Evolutionary conservation across 2,329 filamentous ascomycete species (phyloP), one percentile per base, ranked within the genome.

Genomic region (Dissoconium aciculare): DNA sequence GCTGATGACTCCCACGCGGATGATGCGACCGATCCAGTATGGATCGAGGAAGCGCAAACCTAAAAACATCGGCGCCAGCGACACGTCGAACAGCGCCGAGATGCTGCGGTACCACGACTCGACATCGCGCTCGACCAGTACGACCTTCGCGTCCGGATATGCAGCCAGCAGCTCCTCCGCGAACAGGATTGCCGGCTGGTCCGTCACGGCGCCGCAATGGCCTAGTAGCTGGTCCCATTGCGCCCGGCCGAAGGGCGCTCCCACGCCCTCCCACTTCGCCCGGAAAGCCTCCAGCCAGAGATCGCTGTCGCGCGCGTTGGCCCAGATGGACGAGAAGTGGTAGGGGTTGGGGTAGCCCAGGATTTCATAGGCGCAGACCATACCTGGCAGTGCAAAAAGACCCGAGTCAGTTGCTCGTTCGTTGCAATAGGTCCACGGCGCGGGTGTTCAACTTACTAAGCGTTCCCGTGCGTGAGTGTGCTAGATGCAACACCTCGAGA

Each of bases 141-240:
- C 32, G 3, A 40, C 36, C 24, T 40, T 40, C 9, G 37, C 37
- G 12, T 41, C 32, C 8, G 39, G 37, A 26, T 41, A 41, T 3
- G 37, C 37, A 4, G 26, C 27, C 4, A 35, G 31, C 11, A 41
- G 31, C 17, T 35, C 35, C 19, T 32, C 26, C 3, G 34, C 32
- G 27, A 41, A 41, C 2, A 34, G 14, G 5, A 31, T 28, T 9
- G 34, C 32, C 3, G 37, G 37, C 16, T 28, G 23, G 11, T 41
- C 39, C 9, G 31, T 30, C 2, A 40, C 32, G 8, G 30, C 39
- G 54, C 37, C 67, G 46, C 67, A 69, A 50, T 72, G 62, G 30
- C 71, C 69, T 32, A 78, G 57, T 8, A 78, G 61, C 52, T 71
- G 63, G 50, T 77, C 71, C 67, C 70, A 78, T 50, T 77, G 69